These are phyloP conservation scores for Pythium monospermum DNA, from an alignment of 352 stramenopile genomes.

Conservation along the genomic window DNA sequence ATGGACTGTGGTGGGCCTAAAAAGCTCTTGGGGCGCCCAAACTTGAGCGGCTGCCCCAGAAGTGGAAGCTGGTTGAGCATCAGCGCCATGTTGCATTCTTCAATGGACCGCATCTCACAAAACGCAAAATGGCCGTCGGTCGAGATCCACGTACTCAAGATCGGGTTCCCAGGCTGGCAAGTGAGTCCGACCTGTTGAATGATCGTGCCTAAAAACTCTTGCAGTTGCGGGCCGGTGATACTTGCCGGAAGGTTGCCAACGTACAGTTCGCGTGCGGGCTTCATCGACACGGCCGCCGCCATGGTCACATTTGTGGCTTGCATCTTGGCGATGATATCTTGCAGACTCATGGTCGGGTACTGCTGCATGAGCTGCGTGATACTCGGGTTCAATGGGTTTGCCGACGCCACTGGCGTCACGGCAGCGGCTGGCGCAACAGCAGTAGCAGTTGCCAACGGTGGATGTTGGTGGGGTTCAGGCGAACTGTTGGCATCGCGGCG, in stretches of 20 bases:
- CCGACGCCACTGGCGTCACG: background rate
- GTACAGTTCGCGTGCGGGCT: constrained; percentile 79
- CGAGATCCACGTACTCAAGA: constrained; percentile 84
- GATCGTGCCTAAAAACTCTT: constrained; percentile 85
- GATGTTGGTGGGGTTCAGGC: constrained; percentile 36
- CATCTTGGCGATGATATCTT: constrained; percentile 89
- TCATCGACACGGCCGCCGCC: constrained; percentile 66
- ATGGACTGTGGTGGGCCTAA: constrained; percentile 78
- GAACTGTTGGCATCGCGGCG: constrained; percentile 53
- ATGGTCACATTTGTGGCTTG: constrained; percentile 73
- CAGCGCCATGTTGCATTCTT: constrained; percentile 83
- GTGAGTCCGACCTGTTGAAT: constrained; percentile 83
- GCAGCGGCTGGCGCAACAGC: constrained; percentile 18
- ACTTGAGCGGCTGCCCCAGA: constrained; percentile 80
- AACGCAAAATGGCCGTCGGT: constrained; percentile 85
- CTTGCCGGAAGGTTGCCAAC: constrained; percentile 83
- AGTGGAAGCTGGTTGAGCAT: constrained; percentile 79
- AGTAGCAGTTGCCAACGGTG: constrained; percentile 12
- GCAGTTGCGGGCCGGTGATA: constrained; percentile 74
- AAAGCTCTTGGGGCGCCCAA: constrained; percentile 79
- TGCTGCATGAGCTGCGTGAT: constrained; percentile 89
- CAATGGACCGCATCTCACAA: constrained; percentile 82
- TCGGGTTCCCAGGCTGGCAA: constrained; percentile 72
- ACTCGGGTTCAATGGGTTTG: constrained; percentile 47
- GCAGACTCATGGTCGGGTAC: constrained; percentile 83